Evolutionary conservation across 768 basidiomycete species (phyloP), one percentile per base, ranked within the genome.

Genomic region (Clitopilus passeckerianus): DNA sequence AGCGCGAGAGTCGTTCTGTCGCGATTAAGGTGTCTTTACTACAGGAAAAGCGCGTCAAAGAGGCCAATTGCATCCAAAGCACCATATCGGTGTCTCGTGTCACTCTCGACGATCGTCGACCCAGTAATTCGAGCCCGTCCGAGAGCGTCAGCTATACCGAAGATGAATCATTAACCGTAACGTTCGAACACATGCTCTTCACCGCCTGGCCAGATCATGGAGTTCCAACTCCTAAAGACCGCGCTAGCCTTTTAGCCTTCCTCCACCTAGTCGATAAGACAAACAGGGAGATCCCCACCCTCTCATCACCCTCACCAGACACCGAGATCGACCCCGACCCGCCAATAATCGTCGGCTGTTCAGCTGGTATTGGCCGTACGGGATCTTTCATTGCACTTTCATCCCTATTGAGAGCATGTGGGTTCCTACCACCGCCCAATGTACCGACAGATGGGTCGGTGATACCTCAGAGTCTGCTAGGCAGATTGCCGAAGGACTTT

Each of bases 341-440:
- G n/a, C 91, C 91, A 0, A 81, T 90, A 62, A 82, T 95, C 65
- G 81, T 91, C 30, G 85, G 90, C 61, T 95, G 93, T 68, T 93
- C 91, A 24, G 93, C 94, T 0, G 93, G 93, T 4, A 80, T 95
- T 59, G 93, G 93, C 2, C 82, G 93, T 34, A 93, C 93, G 4
- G 93, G 93, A 16, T 83, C 92, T 6, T 93, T 93, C 72, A 90
- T 95, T 67, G 85, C 90, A 0, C 68, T 93, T 41, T 85, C 85
- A 8, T 94, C 92, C 12, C 75, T 95, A 35, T 77, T 94, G n/a
- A 89, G 91, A 27, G 70, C 77, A 33, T 71, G 83, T 61, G 79
- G 75, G 30, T 74, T 86, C 58, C 75, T 83, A 22, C 71, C 71
- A n/a, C 66, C 74, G 8, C 63, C 79, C 20, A 59, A 66, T 58